Percentiles rank a stretch among this genome's conserved stretches.
Conservation (phyloP, 352 stramenopile species). For the Pythium graminicola region DNA sequence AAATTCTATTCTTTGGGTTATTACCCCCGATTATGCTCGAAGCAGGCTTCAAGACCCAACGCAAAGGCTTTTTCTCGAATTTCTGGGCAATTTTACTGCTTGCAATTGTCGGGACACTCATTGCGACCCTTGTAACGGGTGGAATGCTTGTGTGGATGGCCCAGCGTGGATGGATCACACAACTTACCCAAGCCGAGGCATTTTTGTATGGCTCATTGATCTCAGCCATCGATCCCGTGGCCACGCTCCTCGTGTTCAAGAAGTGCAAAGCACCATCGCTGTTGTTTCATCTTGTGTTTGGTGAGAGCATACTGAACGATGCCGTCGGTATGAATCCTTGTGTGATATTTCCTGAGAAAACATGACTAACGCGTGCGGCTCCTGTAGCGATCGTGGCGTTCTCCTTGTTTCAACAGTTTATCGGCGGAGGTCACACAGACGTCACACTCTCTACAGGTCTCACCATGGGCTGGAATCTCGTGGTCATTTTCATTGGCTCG, state of each 20-base stretch:
- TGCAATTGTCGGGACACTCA: slow-evolving; percentile 37
- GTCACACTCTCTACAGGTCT: slow-evolving; percentile 12
- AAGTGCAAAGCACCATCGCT: slow-evolving; percentile 62
- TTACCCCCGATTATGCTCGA: slow-evolving; percentile 54
- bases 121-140: slow-evolving; percentile 42
- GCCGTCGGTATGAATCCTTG: slow-evolving; percentile 60
- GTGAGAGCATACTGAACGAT: slow-evolving; percentile 83
- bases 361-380: too few relatives aligned
- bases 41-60: slow-evolving; percentile 50
- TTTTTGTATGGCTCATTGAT: slow-evolving; percentile 91
- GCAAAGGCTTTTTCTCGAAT: slow-evolving; percentile 45
- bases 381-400: slow-evolving; percentile 28
- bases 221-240: slow-evolving; percentile 89
- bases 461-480: slow-evolving; percentile 13
- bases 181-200: slow-evolving; percentile 35
- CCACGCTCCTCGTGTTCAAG: slow-evolving; percentile 90
- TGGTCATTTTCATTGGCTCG: slow-evolving; percentile 34
- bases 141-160: slow-evolving; percentile 33
- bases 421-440: slow-evolving; percentile 26
- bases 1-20: slow-evolving; percentile 9
- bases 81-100: slow-evolving; percentile 31
- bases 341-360: too few relatives aligned
- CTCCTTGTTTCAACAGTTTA: slow-evolving; percentile 17
- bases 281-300: slow-evolving; percentile 83
- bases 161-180: too few relatives aligned